phyloP scores from a whole-genome alignment of 2,329 filamentous ascomycete species.

The Fonsecaea monophora region DNA sequence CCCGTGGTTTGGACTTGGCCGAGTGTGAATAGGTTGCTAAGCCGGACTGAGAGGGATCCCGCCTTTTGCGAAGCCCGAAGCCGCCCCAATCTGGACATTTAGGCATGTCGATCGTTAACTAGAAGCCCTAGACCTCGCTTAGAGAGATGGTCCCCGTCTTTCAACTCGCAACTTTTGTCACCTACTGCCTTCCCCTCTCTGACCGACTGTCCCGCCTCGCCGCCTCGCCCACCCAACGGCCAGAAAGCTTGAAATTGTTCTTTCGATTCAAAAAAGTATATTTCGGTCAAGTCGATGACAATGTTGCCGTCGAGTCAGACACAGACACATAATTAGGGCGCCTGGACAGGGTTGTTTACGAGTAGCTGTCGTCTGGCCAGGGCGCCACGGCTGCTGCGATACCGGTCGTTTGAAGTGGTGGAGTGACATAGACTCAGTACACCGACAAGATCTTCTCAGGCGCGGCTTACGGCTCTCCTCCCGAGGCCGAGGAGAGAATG shows the following conservation, averaged over 20 bases:
- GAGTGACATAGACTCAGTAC: too few relatives aligned
- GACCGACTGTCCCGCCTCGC: not conserved
- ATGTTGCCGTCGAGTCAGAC: too few relatives aligned
- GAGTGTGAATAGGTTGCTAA: not conserved
- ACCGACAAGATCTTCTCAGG: too few relatives aligned
- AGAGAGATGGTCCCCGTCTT: not conserved
- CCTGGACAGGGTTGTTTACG: too few relatives aligned
- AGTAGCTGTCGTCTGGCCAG: too few relatives aligned
- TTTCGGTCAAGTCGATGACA: not conserved
- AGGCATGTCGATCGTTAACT: not conserved
- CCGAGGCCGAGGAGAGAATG: too few relatives aligned
- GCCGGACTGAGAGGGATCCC: constrained; percentile 4
- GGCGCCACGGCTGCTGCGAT: too few relatives aligned
- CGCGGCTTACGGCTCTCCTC: too few relatives aligned
- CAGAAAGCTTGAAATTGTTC: not conserved
- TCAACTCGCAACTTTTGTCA: not conserved
- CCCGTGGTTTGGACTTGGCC: constrained; percentile 1
- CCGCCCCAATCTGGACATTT: not conserved
- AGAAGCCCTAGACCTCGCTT: not conserved
- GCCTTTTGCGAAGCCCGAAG: not conserved
- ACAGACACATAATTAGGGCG: too few relatives aligned
- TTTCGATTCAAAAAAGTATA: not conserved
- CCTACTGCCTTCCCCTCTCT: not conserved
- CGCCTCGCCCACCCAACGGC: not conserved
- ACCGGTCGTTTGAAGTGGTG: too few relatives aligned